These are phyloP conservation scores for Punica granatum DNA, from an alignment of 345 rosid species.

Conservation along the genomic window DNA sequence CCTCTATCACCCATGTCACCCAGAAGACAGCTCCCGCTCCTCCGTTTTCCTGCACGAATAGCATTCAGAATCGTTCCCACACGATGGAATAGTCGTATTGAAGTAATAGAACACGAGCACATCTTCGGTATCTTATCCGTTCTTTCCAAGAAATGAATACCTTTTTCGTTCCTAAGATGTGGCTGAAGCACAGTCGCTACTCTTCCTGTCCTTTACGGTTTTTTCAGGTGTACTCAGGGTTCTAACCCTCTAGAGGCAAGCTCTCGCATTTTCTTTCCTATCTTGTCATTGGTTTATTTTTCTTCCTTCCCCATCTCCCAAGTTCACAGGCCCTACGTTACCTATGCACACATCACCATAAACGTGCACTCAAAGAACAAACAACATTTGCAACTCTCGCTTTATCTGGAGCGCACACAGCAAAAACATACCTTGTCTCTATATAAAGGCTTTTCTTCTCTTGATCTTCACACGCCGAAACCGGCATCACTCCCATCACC, in stretches of 20 bases:
- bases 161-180: not conserved
- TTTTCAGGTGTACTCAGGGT: not conserved
- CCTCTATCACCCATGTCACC: not conserved
- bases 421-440: not conserved
- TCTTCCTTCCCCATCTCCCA: not conserved
- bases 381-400: not conserved
- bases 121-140: not conserved
- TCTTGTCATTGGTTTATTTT: not conserved
- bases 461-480: too few species aligned
- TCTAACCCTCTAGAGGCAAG: not conserved
- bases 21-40: not conserved
- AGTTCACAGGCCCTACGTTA: not conserved
- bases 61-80: not conserved
- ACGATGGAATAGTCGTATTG: too few species aligned
- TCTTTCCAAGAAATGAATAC: not conserved
- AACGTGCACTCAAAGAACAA: constrained; percentile 8
- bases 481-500: too few species aligned
- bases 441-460: not conserved
- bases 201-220: not conserved
- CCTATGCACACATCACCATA: constrained; percentile 6
- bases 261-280: not conserved
- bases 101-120: too few species aligned
- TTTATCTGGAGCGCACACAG: not conserved
- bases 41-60: not conserved
- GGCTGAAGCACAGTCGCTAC: not conserved